These are phyloP conservation scores for Phialemonium atrogriseum DNA, from an alignment of 2,329 filamentous ascomycete genomes.

Conservation along the genomic window DNA sequence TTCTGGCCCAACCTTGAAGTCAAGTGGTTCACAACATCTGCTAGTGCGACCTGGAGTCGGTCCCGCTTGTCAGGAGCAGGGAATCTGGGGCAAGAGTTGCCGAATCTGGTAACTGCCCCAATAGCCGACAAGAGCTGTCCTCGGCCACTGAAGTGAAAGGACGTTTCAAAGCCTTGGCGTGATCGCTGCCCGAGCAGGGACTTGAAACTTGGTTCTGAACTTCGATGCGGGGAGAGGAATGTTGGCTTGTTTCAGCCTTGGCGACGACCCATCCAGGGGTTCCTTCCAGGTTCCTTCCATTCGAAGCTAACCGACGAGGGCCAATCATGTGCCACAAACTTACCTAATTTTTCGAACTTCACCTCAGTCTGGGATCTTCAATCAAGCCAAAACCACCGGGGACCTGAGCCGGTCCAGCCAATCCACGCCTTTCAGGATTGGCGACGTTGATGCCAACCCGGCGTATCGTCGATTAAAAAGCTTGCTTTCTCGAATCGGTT, in stretches of 20 bases:
- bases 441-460: no score
- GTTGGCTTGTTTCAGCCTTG: slow-evolving; percentile 8
- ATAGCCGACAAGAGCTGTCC: slow-evolving; percentile 1
- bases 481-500: no score
- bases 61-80: background rate
- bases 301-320: no score
- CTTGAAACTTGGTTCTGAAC: slow-evolving; percentile 7
- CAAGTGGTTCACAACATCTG: background rate
- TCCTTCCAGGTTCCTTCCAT: no score
- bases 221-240: background rate
- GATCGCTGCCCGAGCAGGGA: slow-evolving; percentile 8
- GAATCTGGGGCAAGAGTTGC: background rate
- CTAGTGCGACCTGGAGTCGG: background rate
- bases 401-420: no score
- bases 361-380: no score
- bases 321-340: no score
- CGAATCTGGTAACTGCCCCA: background rate
- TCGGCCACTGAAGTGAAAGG: background rate
- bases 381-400: no score
- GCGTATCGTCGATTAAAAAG: no score
- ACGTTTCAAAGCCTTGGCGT: slow-evolving; percentile 8
- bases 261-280: slow-evolving; percentile 5
- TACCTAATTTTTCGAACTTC: no score
- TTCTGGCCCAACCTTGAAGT: background rate
- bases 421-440: no score